A percentile compares a stretch with the other conserved stretches of the same genome.
phyloP scores from a whole-genome alignment of 2,329 filamentous ascomycete species.

The Epichloe gansuensis region DNA sequence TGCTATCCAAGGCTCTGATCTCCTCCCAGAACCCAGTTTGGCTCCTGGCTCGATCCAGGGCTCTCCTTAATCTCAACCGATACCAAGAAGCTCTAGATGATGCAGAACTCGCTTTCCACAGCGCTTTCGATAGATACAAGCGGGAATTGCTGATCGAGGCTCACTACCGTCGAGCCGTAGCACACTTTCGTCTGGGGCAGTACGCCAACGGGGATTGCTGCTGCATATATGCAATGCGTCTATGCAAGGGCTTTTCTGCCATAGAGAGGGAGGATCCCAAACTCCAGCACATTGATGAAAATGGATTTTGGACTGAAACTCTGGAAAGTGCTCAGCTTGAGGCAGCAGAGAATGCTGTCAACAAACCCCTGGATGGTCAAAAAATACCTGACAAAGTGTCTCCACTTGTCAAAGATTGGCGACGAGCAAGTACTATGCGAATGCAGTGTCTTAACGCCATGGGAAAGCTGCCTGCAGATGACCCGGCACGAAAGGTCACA shows the following conservation, averaged over 20 bases:
- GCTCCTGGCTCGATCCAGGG: slow-evolving; percentile 70
- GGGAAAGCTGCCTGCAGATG: slow-evolving; percentile 29
- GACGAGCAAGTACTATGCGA: slow-evolving; percentile 32
- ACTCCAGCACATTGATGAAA: slow-evolving; percentile 23
- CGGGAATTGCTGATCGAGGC: slow-evolving; percentile 67
- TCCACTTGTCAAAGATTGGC: slow-evolving; percentile 15
- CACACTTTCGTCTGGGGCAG: slow-evolving; percentile 54
- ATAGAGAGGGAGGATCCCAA: slow-evolving; percentile 21
- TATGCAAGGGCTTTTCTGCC: slow-evolving; percentile 21
- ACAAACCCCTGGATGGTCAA: slow-evolving; percentile 11
- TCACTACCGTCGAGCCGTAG: slow-evolving; percentile 67
- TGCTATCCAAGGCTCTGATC: slow-evolving; percentile 55
- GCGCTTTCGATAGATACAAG: slow-evolving; percentile 54
- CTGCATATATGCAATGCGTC: slow-evolving; percentile 42
- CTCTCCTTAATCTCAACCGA: slow-evolving; percentile 52
- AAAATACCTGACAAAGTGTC: background rate
- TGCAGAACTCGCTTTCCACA: slow-evolving; percentile 51
- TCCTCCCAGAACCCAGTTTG: slow-evolving; percentile 58
- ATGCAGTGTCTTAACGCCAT: slow-evolving; percentile 33
- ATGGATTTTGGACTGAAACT: slow-evolving; percentile 35
- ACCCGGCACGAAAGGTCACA: slow-evolving; percentile 34
- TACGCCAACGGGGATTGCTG: slow-evolving; percentile 66
- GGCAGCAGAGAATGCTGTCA: slow-evolving; percentile 7
- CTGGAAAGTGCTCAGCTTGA: slow-evolving; percentile 16
- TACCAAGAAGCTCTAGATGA: slow-evolving; percentile 55